phyloP scores from a whole-genome alignment of 2,329 filamentous ascomycete genomes.

The Cladosporium sp. region DNA sequence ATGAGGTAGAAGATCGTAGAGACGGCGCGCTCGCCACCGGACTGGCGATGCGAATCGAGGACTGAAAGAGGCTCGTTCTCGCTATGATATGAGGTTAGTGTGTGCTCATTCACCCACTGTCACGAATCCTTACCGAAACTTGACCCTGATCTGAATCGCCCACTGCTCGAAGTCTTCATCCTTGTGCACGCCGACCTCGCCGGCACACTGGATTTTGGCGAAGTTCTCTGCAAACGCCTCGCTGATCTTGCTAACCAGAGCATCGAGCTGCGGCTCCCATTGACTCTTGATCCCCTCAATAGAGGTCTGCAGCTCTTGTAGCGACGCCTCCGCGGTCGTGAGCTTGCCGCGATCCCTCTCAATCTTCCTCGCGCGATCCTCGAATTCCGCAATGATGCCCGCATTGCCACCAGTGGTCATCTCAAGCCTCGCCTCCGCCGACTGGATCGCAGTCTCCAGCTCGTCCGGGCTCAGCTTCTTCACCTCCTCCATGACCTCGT shows the following conservation, averaged over 20 bases:
- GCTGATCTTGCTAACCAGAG: constrained; percentile 72
- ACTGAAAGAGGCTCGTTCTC: constrained; percentile 77
- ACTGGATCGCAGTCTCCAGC: constrained; percentile 66
- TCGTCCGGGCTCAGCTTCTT: constrained; percentile 46
- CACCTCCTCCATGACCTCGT: constrained; percentile 22
- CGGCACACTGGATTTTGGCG: constrained; percentile 86
- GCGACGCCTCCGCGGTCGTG: constrained; percentile 46
- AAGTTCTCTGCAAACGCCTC: constrained; percentile 91
- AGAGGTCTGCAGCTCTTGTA: constrained; percentile 50
- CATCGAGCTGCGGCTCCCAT: constrained; percentile 82
- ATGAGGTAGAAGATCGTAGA: constrained; percentile 99
- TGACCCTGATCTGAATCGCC: constrained; percentile 90
- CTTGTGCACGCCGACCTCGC: constrained; percentile 82
- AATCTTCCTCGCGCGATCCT: constrained; percentile 66
- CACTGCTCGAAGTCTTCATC: constrained; percentile 85
- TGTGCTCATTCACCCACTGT: background rate
- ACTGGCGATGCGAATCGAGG: constrained; percentile 87
- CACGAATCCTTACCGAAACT: constrained; percentile 64
- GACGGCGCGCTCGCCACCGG: constrained; percentile 90
- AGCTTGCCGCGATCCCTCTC: constrained; percentile 56
- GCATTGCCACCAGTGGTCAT: constrained; percentile 65
- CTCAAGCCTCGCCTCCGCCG: constrained; percentile 68
- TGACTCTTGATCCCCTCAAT: constrained; percentile 61
- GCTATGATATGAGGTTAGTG: constrained; percentile 35
- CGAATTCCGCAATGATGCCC: constrained; percentile 69